These are phyloP conservation scores for Ustilago vetiveriae DNA, from an alignment of 1,284 basidiomycete genomes.

Conservation along the genomic window DNA sequence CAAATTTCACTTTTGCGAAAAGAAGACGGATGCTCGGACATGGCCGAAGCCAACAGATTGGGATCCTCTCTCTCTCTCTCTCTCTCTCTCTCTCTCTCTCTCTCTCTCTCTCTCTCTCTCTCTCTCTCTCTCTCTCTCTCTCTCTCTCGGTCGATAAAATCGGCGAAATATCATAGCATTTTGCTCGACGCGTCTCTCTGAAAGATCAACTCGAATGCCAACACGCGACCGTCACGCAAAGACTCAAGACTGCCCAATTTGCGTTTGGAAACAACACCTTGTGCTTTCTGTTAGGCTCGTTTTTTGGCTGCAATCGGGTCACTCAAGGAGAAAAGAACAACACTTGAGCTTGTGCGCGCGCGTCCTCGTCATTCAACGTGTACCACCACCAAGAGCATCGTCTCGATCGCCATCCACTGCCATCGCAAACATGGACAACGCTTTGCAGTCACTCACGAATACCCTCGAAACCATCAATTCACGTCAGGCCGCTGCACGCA, in stretches of 20 bases:
- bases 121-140: too few relatives aligned
- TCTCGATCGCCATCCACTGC: not conserved
- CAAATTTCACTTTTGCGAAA: not conserved
- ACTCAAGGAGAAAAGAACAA: conserved; percentile 12
- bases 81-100: too few relatives aligned
- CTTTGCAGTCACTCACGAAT: conserved; percentile 51
- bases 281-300: too few relatives aligned
- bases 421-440: conserved; percentile 53
- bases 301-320: conserved; percentile 1
- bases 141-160: conserved; percentile 21
- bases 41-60: conserved; percentile 10
- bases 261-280: conserved; percentile 17
- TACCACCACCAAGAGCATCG: conserved; percentile 10
- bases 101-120: too few relatives aligned
- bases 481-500: conserved; percentile 41
- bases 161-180: too few relatives aligned
- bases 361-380: too few relatives aligned
- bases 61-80: too few relatives aligned
- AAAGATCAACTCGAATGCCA: not conserved
- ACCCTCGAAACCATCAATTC: conserved; percentile 57
- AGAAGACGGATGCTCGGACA: conserved; percentile 17
- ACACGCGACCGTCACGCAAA: conserved; percentile 15
- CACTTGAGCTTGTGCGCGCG: conserved; percentile 14
- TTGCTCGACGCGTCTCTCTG: conserved; percentile 27
- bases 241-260: too few relatives aligned